These are phyloP conservation scores for Seiridium unicorne DNA, from an alignment of 2,329 filamentous ascomycete genomes.

Conservation along the genomic window DNA sequence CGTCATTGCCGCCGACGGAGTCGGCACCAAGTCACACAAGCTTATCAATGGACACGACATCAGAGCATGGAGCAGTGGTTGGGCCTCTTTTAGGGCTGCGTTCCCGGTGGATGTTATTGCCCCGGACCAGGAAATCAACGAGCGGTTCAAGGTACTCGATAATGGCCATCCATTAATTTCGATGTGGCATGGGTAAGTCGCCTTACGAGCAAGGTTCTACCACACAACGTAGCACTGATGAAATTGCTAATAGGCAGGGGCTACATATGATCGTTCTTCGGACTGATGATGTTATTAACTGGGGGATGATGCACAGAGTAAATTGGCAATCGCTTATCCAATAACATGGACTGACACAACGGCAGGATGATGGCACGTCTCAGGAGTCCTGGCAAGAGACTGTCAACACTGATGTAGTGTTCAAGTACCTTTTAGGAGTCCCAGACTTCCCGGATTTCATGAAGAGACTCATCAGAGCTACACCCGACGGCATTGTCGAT, in stretches of 20 bases:
- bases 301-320: slow-evolving; percentile 6
- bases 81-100: background rate
- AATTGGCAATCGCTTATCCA: background rate
- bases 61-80: slow-evolving; percentile 5
- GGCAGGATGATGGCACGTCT: background rate
- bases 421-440: background rate
- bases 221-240: background rate
- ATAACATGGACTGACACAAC: background rate
- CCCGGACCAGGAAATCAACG: background rate
- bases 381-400: background rate
- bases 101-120: background rate
- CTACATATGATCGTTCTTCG: background rate
- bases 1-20: background rate
- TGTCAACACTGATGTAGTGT: background rate
- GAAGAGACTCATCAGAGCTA: background rate
- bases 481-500: slow-evolving; percentile 2
- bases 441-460: background rate
- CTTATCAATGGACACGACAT: slow-evolving; percentile 18
- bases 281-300: slow-evolving; percentile 2
- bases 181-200: slow-evolving; percentile 5
- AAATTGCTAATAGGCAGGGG: background rate
- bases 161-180: background rate
- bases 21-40: slow-evolving; percentile 16
- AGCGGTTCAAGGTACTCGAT: background rate
- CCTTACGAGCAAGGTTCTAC: no score